Base-by-base conservation (phyloP, 306 rosid genomes). In the Cucumis cinereus region DNA sequence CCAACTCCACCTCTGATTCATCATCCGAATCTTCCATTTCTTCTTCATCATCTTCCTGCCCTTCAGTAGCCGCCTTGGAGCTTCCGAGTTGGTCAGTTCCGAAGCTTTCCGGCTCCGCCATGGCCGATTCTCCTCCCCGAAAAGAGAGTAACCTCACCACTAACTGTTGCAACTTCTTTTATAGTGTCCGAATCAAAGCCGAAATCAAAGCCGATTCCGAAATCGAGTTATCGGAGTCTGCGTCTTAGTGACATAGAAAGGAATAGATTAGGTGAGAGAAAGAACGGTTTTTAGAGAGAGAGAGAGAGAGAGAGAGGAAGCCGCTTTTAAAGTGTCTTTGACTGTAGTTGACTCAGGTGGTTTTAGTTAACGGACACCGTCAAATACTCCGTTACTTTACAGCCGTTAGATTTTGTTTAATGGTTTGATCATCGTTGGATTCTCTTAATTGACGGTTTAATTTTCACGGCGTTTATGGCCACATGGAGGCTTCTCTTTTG, bases 271-370 rank as follows among this genome's bases (percentile, higher is more conserved):
- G 30, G 78, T 62, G 85, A 57, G 81, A 63, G 86, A 17, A 45
- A 69, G 26, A 50, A 50, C n/a, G 55, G 55, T 50, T 50, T 36
- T 36, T 63, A 67, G 26, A 59, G 74, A 61, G 77, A 82, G 78
- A 75, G 35, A 67, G 26, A 59, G 74, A 61, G 77, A 82, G 78
- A 75, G 35, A 30, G 35, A 11, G 5, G 52, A 26, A 14, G 43
- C 23, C 59, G 67, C 28, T 81, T 81, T 67, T 43, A 80, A 78
- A 76, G 69, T 83, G 85, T 89, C 86, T 85, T 85, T 90, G 95
- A 93, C 94, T 81, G 74, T 4, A 26, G 38, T 92, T 86, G 98
- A 90, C 93, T 87, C 97, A 82, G 85, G 85, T 84, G 81, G 77
- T 83, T 84, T 70, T 23, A 64, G 80, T 75, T 73, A 82, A 82